These are phyloP conservation scores for Chrysanthemum makinoi DNA, from an alignment of 129 eudicot genomes.

Conservation along the genomic window DNA sequence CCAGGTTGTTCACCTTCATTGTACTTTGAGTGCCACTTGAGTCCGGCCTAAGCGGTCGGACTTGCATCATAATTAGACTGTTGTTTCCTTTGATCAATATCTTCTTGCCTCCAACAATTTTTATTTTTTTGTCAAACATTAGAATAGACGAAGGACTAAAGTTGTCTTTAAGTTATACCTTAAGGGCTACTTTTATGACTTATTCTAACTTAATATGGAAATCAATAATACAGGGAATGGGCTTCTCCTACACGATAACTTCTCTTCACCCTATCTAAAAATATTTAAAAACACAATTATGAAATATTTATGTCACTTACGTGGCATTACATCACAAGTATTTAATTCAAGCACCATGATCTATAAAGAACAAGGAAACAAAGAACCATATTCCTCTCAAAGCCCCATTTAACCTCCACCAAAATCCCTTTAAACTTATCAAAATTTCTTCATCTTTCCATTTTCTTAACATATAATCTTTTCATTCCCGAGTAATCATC, in stretches of 20 bases:
- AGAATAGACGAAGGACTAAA: background rate
- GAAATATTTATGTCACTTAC: constrained; percentile 26
- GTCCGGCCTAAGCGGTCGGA: too few species aligned
- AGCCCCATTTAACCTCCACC: background rate
- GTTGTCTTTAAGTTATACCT: background rate
- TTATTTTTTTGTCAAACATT: too few species aligned
- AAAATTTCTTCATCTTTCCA: background rate
- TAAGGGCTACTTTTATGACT: background rate
- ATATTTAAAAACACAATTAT: background rate
- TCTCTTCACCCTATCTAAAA: constrained; percentile 6
- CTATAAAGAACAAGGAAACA: constrained; percentile 16
- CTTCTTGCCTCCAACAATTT: too few species aligned
- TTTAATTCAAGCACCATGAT: constrained; percentile 10
- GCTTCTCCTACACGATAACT: constrained; percentile 25
- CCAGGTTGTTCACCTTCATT: too few species aligned
- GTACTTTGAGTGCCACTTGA: too few species aligned
- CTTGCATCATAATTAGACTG: too few species aligned
- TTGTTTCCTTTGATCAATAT: too few species aligned
- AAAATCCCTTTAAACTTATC: background rate
- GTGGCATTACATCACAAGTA: constrained; percentile 6
- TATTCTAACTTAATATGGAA: background rate
- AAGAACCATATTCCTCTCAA: constrained; percentile 2
- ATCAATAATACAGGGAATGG: constrained; percentile 16
- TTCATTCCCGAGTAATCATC: constrained; percentile 2
- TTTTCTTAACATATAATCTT: background rate